Base-by-base conservation (phyloP, 140 eudicot species). In the Anethum foeniculum region DNA sequence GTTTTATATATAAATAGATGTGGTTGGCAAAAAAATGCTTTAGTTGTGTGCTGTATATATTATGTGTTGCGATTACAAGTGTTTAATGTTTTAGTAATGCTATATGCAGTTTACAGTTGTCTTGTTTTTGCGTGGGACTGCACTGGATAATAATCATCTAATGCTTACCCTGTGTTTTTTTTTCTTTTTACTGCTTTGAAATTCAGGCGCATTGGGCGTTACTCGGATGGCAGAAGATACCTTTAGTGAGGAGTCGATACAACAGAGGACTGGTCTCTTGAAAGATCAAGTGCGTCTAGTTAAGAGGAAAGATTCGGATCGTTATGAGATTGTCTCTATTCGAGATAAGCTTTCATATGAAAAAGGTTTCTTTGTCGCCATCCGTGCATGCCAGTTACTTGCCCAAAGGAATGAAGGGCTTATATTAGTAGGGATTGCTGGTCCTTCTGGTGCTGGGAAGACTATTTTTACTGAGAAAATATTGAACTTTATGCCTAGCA, bases 401-500 rank as follows among this genome's bases (percentile, higher is more conserved):
- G 88, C 86, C 30, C 99, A 92, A 84, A 95, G 88, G 75, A 95
- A 95, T 79, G 93, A 92, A 28, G 99, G 99, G n/a, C 85, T 95
- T 47, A 81, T 95, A 76, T 16, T 95, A 54, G 86, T 95, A 3
- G 99, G 99, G 32, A 74, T 95, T 80, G 99, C 99, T 1, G 99
- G 99, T 81, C 99, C 99, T 81, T 95, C 99, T 76, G 99, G 99
- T 75, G 99, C 99, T 78, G 99, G 99, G 67, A 95, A 95, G 83
- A 90, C 97, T 76, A 90, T 88, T 39, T 95, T 95, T 73, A 89
- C 97, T 12, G 99, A 95, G 56, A 95, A 95, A 80, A 88, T 95
- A 65, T 85, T 92, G 56, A 90, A 86, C 79, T 92, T 92, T 76
- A 90, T 92, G 99, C 99, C 99, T 18, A 89, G 97, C 85, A 83